phyloP scores from a whole-genome alignment of 306 rosid species.

The Lablab purpureus region DNA sequence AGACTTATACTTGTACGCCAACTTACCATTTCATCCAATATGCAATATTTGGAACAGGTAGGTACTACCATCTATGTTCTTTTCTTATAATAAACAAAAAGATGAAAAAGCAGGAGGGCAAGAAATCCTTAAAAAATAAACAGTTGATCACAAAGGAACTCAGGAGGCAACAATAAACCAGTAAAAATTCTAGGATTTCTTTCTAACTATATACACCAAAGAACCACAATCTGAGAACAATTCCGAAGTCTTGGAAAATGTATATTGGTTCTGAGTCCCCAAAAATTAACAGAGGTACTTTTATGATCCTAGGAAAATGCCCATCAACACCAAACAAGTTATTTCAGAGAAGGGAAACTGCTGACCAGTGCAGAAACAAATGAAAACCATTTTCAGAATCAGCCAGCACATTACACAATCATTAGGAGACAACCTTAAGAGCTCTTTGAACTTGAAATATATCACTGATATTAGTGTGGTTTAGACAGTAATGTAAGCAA shows the following conservation, averaged over 20 bases:
- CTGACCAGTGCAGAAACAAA: not conserved
- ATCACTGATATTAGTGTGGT: not conserved
- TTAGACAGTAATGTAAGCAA: not conserved
- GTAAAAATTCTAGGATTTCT: not conserved
- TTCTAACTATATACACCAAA: not conserved
- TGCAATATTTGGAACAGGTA: not conserved
- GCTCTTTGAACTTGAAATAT: not conserved
- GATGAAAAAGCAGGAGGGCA: not conserved
- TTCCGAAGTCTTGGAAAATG: not conserved
- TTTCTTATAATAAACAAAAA: not conserved
- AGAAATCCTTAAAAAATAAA: not conserved
- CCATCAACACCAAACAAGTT: not conserved
- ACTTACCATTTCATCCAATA: not conserved
- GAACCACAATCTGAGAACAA: not conserved
- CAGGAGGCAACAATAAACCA: not conserved
- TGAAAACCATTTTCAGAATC: not conserved
- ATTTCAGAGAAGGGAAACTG: not conserved
- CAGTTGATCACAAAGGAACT: not conserved
- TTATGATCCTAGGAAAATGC: not conserved
- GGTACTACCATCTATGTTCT: not conserved
- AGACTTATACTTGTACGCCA: not conserved
- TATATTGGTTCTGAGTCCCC: not conserved
- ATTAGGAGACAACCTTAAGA: not conserved
- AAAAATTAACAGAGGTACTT: not conserved
- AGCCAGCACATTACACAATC: not conserved